Conservation (phyloP, 176 grass and related monocot species). For the Eragrostis curvula region DNA sequence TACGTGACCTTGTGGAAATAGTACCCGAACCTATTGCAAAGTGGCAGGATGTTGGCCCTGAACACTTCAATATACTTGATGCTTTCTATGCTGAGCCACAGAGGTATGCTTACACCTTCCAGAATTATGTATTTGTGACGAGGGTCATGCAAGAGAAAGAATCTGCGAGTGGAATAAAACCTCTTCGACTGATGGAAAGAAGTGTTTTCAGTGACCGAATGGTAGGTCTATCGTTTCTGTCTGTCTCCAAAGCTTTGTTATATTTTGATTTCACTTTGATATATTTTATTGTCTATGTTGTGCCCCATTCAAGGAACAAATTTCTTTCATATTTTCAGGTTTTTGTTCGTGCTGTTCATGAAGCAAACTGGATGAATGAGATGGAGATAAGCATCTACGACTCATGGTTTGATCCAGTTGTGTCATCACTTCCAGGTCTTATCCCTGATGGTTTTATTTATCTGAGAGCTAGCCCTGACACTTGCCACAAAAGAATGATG, state of each 20-base stretch:
- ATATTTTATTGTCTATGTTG: background rate
- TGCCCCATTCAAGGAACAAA: background rate
- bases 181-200: constrained; percentile 87
- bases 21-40: constrained; percentile 84
- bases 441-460: constrained; percentile 97
- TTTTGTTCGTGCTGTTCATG: constrained; percentile 93
- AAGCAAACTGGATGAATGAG: constrained; percentile 99
- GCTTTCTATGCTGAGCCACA: constrained; percentile 86
- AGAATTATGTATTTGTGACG: constrained; percentile 92
- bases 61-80: constrained; percentile 91
- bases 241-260: constrained; percentile 13
- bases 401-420: constrained; percentile 96
- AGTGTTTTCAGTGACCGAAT: constrained; percentile 93
- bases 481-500: constrained; percentile 90
- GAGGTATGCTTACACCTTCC: constrained; percentile 92
- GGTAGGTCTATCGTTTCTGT: constrained; percentile 46
- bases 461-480: constrained; percentile 84
- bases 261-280: constrained; percentile 12
- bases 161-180: constrained; percentile 71
- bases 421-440: constrained; percentile 84
- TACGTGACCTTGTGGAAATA: constrained; percentile 88
- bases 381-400: constrained; percentile 99
- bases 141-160: constrained; percentile 92
- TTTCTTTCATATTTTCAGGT: constrained; percentile 50
- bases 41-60: constrained; percentile 85